phyloP scores from a whole-genome alignment of 1,139 yeast genomes.

The Pichia sp. region DNA sequence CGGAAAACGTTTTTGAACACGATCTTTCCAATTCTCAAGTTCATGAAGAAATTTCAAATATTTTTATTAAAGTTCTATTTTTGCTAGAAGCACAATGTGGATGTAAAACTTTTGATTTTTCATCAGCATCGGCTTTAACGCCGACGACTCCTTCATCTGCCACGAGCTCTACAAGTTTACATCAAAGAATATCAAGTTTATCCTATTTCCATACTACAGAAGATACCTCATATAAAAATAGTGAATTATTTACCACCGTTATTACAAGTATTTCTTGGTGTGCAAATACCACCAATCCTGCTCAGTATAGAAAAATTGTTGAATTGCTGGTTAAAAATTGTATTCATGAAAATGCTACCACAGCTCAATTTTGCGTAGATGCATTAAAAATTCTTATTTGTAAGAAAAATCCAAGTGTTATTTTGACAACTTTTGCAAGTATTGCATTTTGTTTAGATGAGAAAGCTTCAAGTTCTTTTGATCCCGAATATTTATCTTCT shows the following conservation, averaged over 20 bases:
- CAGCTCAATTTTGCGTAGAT: constrained; percentile 56
- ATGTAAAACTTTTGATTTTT: constrained; percentile 23
- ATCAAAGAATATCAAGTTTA: constrained; percentile 23
- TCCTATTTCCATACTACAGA: constrained; percentile 24
- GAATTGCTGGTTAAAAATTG: constrained; percentile 75
- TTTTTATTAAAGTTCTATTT: constrained; percentile 51
- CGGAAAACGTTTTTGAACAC: constrained; percentile 33
- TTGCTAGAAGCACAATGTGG: constrained; percentile 63
- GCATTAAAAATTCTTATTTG: constrained; percentile 64
- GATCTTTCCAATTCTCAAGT: constrained; percentile 44
- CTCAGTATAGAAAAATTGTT: constrained; percentile 51
- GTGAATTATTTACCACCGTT: constrained; percentile 64
- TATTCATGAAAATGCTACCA: constrained; percentile 55
- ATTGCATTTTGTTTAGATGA: constrained; percentile 79
- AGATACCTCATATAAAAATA: constrained; percentile 30
- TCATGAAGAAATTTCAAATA: constrained; percentile 73
- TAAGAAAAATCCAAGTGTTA: constrained; percentile 62
- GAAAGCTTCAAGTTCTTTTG: constrained; percentile 50
- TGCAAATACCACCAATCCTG: constrained; percentile 19
- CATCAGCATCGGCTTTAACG: constrained; percentile 8
- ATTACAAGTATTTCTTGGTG: constrained; percentile 38
- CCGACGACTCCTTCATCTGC: constrained; percentile 22
- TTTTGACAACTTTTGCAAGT: constrained; percentile 71
- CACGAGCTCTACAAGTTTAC: constrained; percentile 19
- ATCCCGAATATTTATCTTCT: constrained; percentile 38